These are phyloP conservation scores for Aspergillus cavernicola DNA, from an alignment of 495 filamentous ascomycete species.

Conservation along the genomic window DNA sequence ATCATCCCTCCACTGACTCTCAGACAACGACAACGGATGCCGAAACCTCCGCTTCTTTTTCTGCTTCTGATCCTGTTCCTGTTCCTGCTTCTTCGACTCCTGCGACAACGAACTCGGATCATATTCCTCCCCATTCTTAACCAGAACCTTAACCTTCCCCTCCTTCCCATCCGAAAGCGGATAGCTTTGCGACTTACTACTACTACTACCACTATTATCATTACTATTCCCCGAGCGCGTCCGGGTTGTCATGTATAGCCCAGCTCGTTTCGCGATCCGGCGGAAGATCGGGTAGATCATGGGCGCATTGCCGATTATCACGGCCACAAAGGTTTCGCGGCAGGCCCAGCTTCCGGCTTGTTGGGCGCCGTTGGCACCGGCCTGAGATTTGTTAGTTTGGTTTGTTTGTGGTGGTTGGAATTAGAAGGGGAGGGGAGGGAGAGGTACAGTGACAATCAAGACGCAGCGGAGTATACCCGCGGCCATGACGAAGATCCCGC, in stretches of 20 bases:
- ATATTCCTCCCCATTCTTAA: not conserved
- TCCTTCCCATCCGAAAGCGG: slow-evolving; percentile 26
- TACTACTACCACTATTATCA: no score
- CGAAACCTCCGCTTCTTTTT: slow-evolving; percentile 28
- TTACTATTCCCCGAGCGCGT: no score
- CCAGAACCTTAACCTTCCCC: slow-evolving; percentile 9
- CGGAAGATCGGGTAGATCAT: slow-evolving; percentile 56
- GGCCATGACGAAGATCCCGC: slow-evolving; percentile 56
- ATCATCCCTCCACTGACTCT: slow-evolving; percentile 27
- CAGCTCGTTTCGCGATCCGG: slow-evolving; percentile 30
- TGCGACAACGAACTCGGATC: not conserved
- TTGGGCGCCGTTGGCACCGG: slow-evolving; percentile 44
- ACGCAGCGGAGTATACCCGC: slow-evolving; percentile 58
- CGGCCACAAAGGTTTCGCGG: slow-evolving; percentile 60
- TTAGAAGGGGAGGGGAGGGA: not conserved
- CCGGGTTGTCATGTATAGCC: slow-evolving; percentile 22
- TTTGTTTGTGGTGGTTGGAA: slow-evolving; percentile 8
- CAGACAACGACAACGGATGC: slow-evolving; percentile 38
- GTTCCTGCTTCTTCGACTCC: no score
- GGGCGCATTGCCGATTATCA: slow-evolving; percentile 56
- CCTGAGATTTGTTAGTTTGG: slow-evolving; percentile 19
- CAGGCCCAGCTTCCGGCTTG: slow-evolving; percentile 61
- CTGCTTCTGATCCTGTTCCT: no score
- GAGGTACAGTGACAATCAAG: slow-evolving; percentile 49
- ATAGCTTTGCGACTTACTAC: slow-evolving; percentile 29